Conservation (phyloP, 2,329 filamentous ascomycete species). For the Fusarium nodosum region DNA sequence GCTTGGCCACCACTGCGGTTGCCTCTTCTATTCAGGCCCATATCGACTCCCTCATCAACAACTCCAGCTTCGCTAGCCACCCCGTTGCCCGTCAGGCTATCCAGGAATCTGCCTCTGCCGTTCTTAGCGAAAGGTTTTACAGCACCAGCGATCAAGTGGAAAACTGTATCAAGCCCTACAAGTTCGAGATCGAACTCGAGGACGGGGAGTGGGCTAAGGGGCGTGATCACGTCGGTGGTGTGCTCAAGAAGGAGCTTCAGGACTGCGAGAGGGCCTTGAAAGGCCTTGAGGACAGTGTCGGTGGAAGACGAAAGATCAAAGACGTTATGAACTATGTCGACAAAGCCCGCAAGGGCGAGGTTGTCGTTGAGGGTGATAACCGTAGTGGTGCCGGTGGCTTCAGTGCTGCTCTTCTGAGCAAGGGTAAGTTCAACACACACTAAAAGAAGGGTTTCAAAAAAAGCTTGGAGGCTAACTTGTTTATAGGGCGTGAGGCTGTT, state of each 20-base stretch:
- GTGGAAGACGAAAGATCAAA: slow-evolving; percentile 84
- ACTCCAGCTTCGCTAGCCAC: slow-evolving; percentile 88
- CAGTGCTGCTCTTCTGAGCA: slow-evolving; percentile 84
- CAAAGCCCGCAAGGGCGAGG: slow-evolving; percentile 86
- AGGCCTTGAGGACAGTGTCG: slow-evolving; percentile 80
- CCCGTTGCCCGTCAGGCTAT: slow-evolving; percentile 96
- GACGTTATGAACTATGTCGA: slow-evolving; percentile 95
- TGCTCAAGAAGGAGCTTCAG: slow-evolving; percentile 88
- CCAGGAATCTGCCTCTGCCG: slow-evolving; percentile 87
- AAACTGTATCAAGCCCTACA: slow-evolving; percentile 99
- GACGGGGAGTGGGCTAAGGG: slow-evolving; percentile 89
- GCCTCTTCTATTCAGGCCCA: slow-evolving; percentile 88
- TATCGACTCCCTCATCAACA: slow-evolving; percentile 81
- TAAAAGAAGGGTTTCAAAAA: neutral
- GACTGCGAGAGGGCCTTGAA: slow-evolving; percentile 86
- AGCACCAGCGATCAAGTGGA: slow-evolving; percentile 98
- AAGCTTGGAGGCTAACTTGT: slow-evolving; percentile 45
- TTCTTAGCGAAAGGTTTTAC: slow-evolving; percentile 94
- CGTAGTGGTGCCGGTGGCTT: slow-evolving; percentile 92
- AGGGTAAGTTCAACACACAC: slow-evolving; percentile 70
- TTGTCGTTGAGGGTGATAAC: slow-evolving; percentile 86
- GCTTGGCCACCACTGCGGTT: slow-evolving; percentile 91
- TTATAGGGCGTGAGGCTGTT: slow-evolving; percentile 85
- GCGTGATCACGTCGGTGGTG: slow-evolving; percentile 82
- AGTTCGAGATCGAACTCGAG: slow-evolving; percentile 96